Evolutionary conservation across 768 basidiomycete genomes (phyloP).

Genomic region (Mycena kentingensis): DNA sequence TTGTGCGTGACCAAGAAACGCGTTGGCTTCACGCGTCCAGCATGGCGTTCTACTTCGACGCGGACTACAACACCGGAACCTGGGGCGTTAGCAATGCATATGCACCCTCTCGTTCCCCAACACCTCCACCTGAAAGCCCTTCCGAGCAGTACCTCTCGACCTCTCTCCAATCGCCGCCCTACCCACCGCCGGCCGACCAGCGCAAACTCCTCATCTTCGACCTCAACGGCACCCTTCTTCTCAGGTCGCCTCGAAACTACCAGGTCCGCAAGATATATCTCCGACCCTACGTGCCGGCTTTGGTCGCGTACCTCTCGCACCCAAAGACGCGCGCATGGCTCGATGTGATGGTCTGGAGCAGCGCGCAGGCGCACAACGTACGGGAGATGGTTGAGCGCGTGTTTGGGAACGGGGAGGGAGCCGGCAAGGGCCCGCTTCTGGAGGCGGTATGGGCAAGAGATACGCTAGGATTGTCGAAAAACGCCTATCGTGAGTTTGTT

Average conservation of each 20-base stretch:
- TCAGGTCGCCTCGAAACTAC: slow-evolving; percentile 44
- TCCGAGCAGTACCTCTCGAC: neutral
- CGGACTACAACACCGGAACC: no score
- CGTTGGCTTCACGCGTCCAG: no score
- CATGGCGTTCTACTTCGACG: no score
- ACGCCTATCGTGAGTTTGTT: slow-evolving; percentile 64
- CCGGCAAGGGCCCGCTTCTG: slow-evolving; percentile 32
- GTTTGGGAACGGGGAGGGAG: slow-evolving; percentile 37
- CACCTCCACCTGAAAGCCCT: neutral
- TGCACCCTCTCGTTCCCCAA: neutral
- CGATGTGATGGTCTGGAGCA: slow-evolving; percentile 67
- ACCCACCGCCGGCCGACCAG: slow-evolving; percentile 18
- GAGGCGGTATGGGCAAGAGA: slow-evolving; percentile 80
- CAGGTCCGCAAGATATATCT: slow-evolving; percentile 17
- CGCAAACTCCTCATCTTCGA: slow-evolving; percentile 59
- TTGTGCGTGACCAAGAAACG: no score
- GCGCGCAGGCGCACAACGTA: slow-evolving; percentile 61
- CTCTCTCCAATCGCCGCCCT: neutral
- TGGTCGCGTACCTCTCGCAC: slow-evolving; percentile 50
- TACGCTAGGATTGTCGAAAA: slow-evolving; percentile 62
- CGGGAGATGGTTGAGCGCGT: slow-evolving; percentile 51
- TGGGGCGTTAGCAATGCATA: no score
- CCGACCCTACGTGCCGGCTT: slow-evolving; percentile 49
- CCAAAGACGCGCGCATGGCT: slow-evolving; percentile 47
- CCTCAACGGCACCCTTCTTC: slow-evolving; percentile 53